Percentiles rank a stretch among this genome's conserved stretches.
Conservation (phyloP, 1,284 basidiomycete genomes). For the Apiotrichum mycotoxinovorans region DNA sequence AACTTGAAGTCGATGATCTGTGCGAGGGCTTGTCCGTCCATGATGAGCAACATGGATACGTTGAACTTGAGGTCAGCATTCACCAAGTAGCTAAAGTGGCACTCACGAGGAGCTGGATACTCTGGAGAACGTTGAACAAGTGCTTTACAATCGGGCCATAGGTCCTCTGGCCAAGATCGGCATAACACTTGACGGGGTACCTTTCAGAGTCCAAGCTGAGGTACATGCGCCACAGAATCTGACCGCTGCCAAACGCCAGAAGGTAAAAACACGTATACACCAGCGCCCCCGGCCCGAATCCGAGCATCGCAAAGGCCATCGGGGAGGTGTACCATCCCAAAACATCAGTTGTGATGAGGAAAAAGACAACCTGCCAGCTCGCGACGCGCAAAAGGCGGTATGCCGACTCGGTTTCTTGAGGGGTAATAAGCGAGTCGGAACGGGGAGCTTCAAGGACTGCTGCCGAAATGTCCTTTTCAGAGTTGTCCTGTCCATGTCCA, state of each 20-base stretch:
- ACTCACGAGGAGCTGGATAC: slow-evolving; percentile 13
- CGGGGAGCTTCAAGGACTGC: background rate
- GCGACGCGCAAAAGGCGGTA: slow-evolving; percentile 13
- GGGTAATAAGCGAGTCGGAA: background rate
- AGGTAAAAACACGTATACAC: slow-evolving; percentile 18
- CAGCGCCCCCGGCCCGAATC: slow-evolving; percentile 24
- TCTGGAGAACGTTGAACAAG: slow-evolving; percentile 17
- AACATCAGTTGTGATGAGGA: slow-evolving; percentile 22
- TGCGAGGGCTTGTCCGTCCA: slow-evolving; percentile 8
- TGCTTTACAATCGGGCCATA: slow-evolving; percentile 8
- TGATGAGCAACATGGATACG: slow-evolving; percentile 11
- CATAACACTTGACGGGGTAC: slow-evolving; percentile 12
- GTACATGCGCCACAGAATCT: slow-evolving; percentile 15
- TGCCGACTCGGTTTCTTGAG: slow-evolving; percentile 3
- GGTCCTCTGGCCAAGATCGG: slow-evolving; percentile 14
- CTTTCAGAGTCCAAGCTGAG: slow-evolving; percentile 10
- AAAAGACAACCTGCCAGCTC: slow-evolving; percentile 15
- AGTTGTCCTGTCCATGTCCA: too few species aligned
- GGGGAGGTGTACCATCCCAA: slow-evolving; percentile 42
- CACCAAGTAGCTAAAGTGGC: background rate
- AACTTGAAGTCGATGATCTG: slow-evolving; percentile 11
- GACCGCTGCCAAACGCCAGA: slow-evolving; percentile 9
- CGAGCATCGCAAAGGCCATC: slow-evolving; percentile 33
- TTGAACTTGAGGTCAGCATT: slow-evolving; percentile 3
- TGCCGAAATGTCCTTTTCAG: background rate